Base-by-base conservation (phyloP, 1,284 basidiomycete species). In the Rhodotorula sp. region DNA sequence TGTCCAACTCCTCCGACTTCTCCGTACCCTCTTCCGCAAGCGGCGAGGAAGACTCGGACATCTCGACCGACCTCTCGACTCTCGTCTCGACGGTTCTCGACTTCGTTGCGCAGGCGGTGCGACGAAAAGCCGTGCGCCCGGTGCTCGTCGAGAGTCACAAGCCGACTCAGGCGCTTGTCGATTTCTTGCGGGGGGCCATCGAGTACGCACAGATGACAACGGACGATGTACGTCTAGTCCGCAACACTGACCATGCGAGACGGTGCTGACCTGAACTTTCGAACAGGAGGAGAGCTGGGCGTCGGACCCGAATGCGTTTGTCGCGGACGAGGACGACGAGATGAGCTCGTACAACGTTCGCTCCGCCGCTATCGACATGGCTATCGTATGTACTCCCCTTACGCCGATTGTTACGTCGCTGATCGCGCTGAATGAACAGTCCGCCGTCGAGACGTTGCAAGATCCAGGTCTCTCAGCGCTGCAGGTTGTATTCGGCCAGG, bases 291-390 rank as follows among this genome's bases (percentile, higher is more conserved):
- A 94, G 60, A 89, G 87, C 51, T 98, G 95, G 94, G 86, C 86
- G 7, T 87, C 83, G 64, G 90, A 97, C 77, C 87, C 91, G 2
- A 95, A 96, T 74, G 87, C 89, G 4, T 98, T 98, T 78, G 88
- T 98, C 31, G 89, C 90, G 30, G 92, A 97, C 76, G 94, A 97
- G 77, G 92, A 97, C 71, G 95, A 97, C 75, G 93, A 96, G 73
- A 88, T 88, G 2, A 86, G 90, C 61, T 80, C 85, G 0, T 94
- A 92, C 78, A 90, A 89, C 70, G 85, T 94, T 55, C 86, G 95
- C 50, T 86, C 92, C 16, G 89, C 90, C 8, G 88, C 89, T 6
- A 88, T 93, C 74, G 95, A 97, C 77, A 80, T 97, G 37, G 82
- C 96, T 52, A 85, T 85, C 51, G 92, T 94, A 59, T 26, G 71